A percentile compares a stretch with the other conserved stretches of the same genome.
Conservation (phyloP, 345 rosid species). For the Corymbia maculata region DNA sequence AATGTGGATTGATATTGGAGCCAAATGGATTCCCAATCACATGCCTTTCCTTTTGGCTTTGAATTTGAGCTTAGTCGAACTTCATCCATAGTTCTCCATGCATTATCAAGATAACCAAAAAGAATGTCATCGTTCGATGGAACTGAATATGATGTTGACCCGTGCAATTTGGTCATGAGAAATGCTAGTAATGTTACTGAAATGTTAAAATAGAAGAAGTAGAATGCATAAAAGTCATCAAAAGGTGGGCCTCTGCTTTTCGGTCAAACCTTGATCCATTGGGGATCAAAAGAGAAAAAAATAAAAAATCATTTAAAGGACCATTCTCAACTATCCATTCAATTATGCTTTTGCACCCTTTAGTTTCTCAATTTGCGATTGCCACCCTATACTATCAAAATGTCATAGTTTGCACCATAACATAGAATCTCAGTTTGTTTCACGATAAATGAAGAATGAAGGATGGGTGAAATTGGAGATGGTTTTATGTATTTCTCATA, state of each 20-base stretch:
- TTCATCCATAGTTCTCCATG: background rate
- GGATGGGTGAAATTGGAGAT: background rate
- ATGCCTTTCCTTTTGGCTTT: background rate
- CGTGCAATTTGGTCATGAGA: background rate
- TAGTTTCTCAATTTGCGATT: no score
- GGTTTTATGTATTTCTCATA: no score
- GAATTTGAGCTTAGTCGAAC: background rate
- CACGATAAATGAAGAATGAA: background rate
- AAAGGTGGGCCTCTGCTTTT: background rate
- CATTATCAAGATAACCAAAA: background rate
- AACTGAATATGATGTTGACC: no score
- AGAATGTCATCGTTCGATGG: background rate
- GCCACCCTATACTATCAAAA: background rate
- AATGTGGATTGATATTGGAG: no score
- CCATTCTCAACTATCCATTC: background rate
- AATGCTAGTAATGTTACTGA: background rate
- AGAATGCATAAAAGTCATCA: background rate
- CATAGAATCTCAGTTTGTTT: background rate
- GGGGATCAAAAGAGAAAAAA: background rate
- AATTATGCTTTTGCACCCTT: background rate
- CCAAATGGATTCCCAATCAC: no score
- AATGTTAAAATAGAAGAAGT: background rate
- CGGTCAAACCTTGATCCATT: background rate
- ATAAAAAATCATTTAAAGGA: background rate
- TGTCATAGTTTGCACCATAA: background rate